These are phyloP conservation scores for Aspergillus bertholletiae DNA, from an alignment of 495 filamentous ascomycete genomes.

Conservation along the genomic window DNA sequence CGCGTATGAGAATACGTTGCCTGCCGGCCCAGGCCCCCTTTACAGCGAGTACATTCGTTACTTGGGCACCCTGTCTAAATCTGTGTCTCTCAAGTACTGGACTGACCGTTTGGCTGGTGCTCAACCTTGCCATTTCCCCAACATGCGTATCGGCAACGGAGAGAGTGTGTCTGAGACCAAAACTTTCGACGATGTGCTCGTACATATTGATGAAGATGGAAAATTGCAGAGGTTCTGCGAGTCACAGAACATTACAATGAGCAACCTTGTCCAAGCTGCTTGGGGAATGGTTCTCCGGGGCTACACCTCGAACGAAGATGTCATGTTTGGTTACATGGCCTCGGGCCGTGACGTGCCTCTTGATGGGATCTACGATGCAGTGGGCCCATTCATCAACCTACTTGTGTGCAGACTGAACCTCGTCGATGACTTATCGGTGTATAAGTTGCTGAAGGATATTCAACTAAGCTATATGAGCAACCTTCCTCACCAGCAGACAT, in stretches of 20 bases:
- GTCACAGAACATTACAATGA: conserved; percentile 16
- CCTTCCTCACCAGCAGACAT: neutral
- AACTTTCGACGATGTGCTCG: conserved; percentile 32
- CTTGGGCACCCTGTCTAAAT: conserved; percentile 21
- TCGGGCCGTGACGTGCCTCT: conserved; percentile 32
- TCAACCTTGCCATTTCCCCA: conserved; percentile 41
- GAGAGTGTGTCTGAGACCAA: conserved; percentile 22
- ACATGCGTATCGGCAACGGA: neutral
- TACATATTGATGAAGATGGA: conserved; percentile 15
- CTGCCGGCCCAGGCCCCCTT: conserved; percentile 22
- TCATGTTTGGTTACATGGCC: conserved; percentile 38
- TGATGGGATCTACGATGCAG: conserved; percentile 21
- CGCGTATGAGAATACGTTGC: conserved; percentile 29
- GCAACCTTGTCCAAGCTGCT: conserved; percentile 34
- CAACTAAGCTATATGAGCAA: neutral
- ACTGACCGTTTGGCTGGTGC: conserved; percentile 31
- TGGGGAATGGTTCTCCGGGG: conserved; percentile 41
- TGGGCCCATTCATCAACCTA: conserved; percentile 40
- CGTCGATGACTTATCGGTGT: neutral
- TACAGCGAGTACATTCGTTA: conserved; percentile 46
- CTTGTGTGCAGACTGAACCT: conserved; percentile 21
- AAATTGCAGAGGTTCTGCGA: conserved; percentile 17
- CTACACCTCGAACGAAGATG: conserved; percentile 34
- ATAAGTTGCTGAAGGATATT: neutral
- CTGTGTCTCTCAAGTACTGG: conserved; percentile 38